phyloP scores from a whole-genome alignment of 164 flowering plant species.

The Liquidambar formosana region DNA sequence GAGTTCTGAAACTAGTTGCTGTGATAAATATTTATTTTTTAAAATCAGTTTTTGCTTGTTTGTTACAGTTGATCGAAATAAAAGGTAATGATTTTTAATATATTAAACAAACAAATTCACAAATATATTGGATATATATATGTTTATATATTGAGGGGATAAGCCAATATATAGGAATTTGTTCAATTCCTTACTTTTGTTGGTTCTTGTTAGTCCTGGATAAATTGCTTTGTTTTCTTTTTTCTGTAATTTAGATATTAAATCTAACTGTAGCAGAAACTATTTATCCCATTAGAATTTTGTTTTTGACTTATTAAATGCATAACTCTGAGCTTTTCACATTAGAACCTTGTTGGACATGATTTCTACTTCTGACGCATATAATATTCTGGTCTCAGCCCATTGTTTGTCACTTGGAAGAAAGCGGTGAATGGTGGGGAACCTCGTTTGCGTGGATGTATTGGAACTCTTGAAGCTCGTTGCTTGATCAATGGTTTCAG shows the following conservation, averaged over 20 bases:
- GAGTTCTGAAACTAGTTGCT: too few species aligned
- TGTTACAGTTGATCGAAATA: too few species aligned
- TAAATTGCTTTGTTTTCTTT: background rate
- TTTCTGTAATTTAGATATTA: background rate
- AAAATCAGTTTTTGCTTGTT: too few species aligned
- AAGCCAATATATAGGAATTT: too few species aligned
- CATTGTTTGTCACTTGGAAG: slow-evolving; percentile 99
- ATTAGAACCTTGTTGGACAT: background rate
- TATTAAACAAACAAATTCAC: too few species aligned
- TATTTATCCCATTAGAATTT: background rate
- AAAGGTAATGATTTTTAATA: too few species aligned
- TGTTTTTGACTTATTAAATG: background rate
- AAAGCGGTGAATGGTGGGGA: slow-evolving; percentile 86
- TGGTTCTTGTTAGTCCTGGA: background rate
- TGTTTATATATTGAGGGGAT: too few species aligned
- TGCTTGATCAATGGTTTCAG: slow-evolving; percentile 74
- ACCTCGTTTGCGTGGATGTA: slow-evolving; percentile 97
- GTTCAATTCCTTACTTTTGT: background rate
- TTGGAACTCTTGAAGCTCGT: slow-evolving; percentile 93
- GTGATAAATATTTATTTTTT: too few species aligned
- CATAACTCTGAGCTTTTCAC: background rate
- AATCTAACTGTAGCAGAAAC: background rate
- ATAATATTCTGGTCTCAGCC: slow-evolving; percentile 49
- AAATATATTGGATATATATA: too few species aligned
- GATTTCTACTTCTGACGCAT: slow-evolving; percentile 11